Base-by-base conservation (phyloP, 2,329 filamentous ascomycete genomes). In the Nemania diffusa region DNA sequence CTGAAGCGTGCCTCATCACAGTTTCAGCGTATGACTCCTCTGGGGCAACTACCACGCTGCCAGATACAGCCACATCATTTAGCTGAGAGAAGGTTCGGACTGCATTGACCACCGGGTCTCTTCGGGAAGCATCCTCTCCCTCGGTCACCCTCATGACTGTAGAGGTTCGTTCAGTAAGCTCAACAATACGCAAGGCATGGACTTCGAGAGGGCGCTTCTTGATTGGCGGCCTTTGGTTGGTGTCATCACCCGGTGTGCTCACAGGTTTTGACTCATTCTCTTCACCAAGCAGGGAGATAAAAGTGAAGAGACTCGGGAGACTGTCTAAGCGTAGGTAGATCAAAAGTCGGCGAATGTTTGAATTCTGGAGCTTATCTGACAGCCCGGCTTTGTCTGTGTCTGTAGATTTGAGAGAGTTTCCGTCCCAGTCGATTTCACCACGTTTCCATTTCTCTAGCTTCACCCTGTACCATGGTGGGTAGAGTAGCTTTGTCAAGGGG, bases 131-230 rank as follows among this genome's bases (percentile, higher is more conserved):
- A 56, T 96, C 92, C 44, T 94, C 91, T 2, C 91, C 85, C 75
- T 97, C 93, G 0, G 93, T 91, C 11, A 97, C 93, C 73, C 93
- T 91, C 95, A 98, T 98, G 73, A 97, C 95, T 20, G 94, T 94
- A 0, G 95, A 97, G 48, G 93, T 92, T 85, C 95, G 93, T 73
- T 97, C 94, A 0, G 93, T 97, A 13, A 98, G 87, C 76, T 97
- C 92, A 56, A 97, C 81, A 17, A 98, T 86, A 15, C 94, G 91
- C n/a, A 97, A 81, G 34, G 94, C 95, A 73, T 97, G 93, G 0
- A 94, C 91, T 74, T 92, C 87, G 0, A 95, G 84, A 0, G 88
- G 85, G 8, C 83, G 81, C 58, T 80, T 82, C 26, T 73, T 76
- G 60, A 74, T 72, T 40, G 69, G 40, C 1, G 75, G 70, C 1